These are phyloP conservation scores for Alternaria brassicicola DNA, from an alignment of 2,329 filamentous ascomycete genomes.

Conservation along the genomic window DNA sequence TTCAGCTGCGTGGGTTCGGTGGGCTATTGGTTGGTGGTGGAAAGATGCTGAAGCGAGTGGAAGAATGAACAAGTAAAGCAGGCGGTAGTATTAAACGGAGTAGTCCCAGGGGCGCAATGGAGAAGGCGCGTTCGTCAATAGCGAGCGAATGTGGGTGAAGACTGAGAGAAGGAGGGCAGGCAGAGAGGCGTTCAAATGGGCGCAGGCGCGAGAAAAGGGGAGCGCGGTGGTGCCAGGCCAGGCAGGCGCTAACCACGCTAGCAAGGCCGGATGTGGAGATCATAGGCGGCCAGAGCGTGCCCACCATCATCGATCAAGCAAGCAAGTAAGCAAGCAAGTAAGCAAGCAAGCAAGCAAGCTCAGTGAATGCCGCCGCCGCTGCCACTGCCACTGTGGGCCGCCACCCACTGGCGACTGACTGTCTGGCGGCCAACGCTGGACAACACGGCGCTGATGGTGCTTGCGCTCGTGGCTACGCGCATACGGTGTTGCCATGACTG, in stretches of 20 bases:
- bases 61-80: constrained; percentile 46
- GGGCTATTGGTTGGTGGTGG: constrained; percentile 32
- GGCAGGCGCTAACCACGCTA: constrained; percentile 18
- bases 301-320: constrained; percentile 14
- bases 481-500: neutral
- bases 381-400: neutral
- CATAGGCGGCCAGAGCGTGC: constrained; percentile 23
- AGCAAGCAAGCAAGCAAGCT: neutral
- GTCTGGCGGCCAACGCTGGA: neutral
- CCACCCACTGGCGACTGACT: neutral
- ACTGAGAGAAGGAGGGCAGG: constrained; percentile 22
- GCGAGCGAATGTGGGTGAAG: constrained; percentile 31
- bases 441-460: neutral
- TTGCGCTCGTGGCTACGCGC: neutral
- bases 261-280: constrained; percentile 20
- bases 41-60: constrained; percentile 49
- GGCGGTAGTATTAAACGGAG: constrained; percentile 37
- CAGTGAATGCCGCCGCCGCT: neutral
- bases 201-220: constrained; percentile 25
- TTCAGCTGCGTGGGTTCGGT: constrained; percentile 15
- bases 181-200: constrained; percentile 11
- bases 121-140: constrained; percentile 32
- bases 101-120: constrained; percentile 29
- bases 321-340: neutral
- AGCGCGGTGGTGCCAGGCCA: constrained; percentile 24